Conservation (phyloP, 1,284 basidiomycete species). For the Heliocybe sulcata region DNA sequence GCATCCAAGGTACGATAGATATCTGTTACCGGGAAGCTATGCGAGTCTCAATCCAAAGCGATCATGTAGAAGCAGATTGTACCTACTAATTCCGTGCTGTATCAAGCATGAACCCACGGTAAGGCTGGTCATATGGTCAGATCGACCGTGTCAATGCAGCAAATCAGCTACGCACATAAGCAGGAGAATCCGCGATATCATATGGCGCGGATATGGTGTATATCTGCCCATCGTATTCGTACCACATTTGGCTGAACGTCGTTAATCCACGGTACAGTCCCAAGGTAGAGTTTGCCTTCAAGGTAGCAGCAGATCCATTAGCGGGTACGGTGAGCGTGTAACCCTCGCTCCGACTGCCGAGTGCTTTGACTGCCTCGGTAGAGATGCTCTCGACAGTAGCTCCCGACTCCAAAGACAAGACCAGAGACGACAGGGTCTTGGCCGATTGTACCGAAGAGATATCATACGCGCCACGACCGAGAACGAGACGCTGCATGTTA, state of each 20-base stretch:
- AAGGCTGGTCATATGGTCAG: conserved; percentile 37
- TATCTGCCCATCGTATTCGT: conserved; percentile 36
- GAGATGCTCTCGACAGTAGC: conserved; percentile 34
- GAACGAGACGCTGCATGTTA: neutral
- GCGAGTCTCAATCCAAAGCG: neutral
- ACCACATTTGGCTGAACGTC: conserved; percentile 80
- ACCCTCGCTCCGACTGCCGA: conserved; percentile 53
- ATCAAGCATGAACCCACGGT: conserved; percentile 80
- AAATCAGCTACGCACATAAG: conserved; percentile 38
- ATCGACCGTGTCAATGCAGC: neutral
- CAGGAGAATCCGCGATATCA: conserved; percentile 54
- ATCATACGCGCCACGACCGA: neutral
- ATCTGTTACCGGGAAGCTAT: conserved; percentile 58
- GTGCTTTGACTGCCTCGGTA: conserved; percentile 44
- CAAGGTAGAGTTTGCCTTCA: conserved; percentile 67
- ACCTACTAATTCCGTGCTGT: conserved; percentile 59
- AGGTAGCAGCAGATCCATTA: conserved; percentile 49
- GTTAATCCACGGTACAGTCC: conserved; percentile 78
- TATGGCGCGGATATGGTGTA: conserved; percentile 59
- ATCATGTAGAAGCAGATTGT: neutral
- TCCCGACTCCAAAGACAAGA: conserved; percentile 31
- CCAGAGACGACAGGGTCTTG: conserved; percentile 18
- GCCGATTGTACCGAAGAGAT: neutral
- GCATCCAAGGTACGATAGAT: conserved; percentile 76
- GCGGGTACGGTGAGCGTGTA: conserved; percentile 60